These are phyloP conservation scores for Kurtzmaniella fragi DNA, from an alignment of 805 yeast genomes.

Conservation along the genomic window DNA sequence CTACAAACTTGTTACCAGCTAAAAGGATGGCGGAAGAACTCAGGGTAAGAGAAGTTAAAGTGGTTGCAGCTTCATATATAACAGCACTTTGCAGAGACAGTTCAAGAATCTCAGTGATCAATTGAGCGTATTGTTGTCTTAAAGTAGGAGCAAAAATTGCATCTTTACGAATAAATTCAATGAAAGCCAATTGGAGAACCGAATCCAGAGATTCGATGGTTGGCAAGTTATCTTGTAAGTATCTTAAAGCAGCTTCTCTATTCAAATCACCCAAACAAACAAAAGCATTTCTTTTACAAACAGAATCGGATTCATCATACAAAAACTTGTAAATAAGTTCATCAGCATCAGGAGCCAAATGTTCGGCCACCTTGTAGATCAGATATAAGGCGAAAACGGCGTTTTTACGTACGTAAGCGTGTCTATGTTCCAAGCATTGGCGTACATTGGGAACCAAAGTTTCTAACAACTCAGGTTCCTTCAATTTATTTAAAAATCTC, in stretches of 20 bases:
- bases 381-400: conserved; percentile 89
- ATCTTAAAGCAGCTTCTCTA: conserved; percentile 79
- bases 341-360: conserved; percentile 93
- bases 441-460: conserved; percentile 92
- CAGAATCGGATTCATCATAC: conserved; percentile 81
- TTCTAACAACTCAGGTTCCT: conserved; percentile 90
- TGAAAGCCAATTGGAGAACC: conserved; percentile 78
- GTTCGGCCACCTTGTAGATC: conserved; percentile 76
- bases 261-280: conserved; percentile 77
- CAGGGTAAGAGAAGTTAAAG: conserved; percentile 59
- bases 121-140: conserved; percentile 63
- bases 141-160: conserved; percentile 59
- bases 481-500: conserved; percentile 83
- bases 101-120: conserved; percentile 70
- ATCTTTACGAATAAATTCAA: conserved; percentile 87
- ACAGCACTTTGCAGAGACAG: conserved; percentile 55
- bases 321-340: conserved; percentile 72
- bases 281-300: conserved; percentile 94
- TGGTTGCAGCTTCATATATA: conserved; percentile 85
- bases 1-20: conserved; percentile 84
- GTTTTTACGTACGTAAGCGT: conserved; percentile 95
- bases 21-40: conserved; percentile 64
- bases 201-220: conserved; percentile 68
- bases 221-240: conserved; percentile 65
- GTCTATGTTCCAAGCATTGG: conserved; percentile 89